Conservation (phyloP, 345 rosid genomes). For the Viola odorata region DNA sequence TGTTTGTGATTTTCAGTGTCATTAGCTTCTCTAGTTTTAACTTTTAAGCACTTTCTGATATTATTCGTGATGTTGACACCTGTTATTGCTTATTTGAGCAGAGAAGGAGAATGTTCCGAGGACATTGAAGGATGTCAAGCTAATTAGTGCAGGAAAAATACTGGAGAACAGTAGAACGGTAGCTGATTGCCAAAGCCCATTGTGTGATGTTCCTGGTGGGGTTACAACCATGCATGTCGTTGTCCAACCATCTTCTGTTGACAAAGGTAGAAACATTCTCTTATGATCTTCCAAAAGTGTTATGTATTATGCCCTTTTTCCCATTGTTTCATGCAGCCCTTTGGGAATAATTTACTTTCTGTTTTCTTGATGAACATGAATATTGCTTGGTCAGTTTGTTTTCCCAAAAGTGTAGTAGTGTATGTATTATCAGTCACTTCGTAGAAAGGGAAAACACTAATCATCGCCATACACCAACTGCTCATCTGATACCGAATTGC, state of each 20-base stretch:
- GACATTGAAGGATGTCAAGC: slow-evolving; percentile 82
- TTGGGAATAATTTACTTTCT: neutral
- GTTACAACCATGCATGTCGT: slow-evolving; percentile 97
- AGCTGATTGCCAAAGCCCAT: slow-evolving; percentile 76
- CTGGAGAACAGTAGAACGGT: slow-evolving; percentile 80
- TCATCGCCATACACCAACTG: slow-evolving; percentile 1
- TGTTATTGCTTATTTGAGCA: slow-evolving; percentile 21
- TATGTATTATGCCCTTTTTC: neutral
- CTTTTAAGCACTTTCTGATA: neutral
- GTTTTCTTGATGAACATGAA: slow-evolving; percentile 1
- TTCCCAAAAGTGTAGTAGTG: neutral
- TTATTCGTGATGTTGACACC: neutral
- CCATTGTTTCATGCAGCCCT: neutral
- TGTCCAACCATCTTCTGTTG: slow-evolving; percentile 68
- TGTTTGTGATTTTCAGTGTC: too few species aligned
- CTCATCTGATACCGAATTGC: slow-evolving; percentile 9
- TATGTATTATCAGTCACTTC: slow-evolving; percentile 4
- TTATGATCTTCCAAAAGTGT: neutral
- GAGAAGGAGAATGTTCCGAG: slow-evolving; percentile 85
- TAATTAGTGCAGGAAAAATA: slow-evolving; percentile 90
- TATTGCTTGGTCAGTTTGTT: slow-evolving; percentile 4
- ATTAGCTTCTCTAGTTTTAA: neutral
- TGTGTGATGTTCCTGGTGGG: slow-evolving; percentile 71
- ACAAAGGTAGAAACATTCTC: slow-evolving; percentile 49
- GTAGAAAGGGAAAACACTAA: neutral